phyloP scores from a whole-genome alignment of 805 yeast genomes.

The Hanseniaspora hatyaiensis region DNA sequence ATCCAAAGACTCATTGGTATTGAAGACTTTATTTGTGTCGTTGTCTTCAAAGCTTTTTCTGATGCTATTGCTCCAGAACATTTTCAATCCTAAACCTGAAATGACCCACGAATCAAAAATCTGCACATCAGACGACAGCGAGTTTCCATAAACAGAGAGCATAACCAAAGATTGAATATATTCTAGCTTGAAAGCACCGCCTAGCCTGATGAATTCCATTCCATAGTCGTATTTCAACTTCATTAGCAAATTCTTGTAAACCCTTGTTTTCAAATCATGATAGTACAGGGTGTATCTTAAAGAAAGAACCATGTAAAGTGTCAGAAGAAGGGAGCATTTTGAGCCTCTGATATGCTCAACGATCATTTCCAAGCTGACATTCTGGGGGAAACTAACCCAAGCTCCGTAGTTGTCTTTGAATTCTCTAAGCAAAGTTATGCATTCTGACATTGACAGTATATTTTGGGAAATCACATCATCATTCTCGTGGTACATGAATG shows the following conservation, averaged over 20 bases:
- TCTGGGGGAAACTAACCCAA: conserved; percentile 63
- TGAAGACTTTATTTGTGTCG: conserved; percentile 22
- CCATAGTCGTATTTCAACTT: conserved; percentile 43
- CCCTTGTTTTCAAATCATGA: conserved; percentile 30
- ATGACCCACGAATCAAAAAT: conserved; percentile 60
- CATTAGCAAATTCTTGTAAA: conserved; percentile 35
- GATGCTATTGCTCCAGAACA: conserved; percentile 11
- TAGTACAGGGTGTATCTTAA: conserved; percentile 36
- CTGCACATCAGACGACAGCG: conserved; percentile 43
- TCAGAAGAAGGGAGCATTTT: conserved; percentile 51
- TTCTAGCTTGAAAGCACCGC: conserved; percentile 39
- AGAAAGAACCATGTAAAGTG: conserved; percentile 53
- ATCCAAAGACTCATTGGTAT: too few species aligned
- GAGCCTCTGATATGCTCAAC: conserved; percentile 36
- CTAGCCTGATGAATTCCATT: conserved; percentile 31
- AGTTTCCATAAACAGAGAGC: conserved; percentile 51
- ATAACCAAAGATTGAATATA: conserved; percentile 59
- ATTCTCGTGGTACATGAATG: conserved; percentile 14
- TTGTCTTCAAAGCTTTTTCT: conserved; percentile 28
- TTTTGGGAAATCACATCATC: conserved; percentile 43
- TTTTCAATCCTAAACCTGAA: conserved; percentile 51
- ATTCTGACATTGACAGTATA: conserved; percentile 39
- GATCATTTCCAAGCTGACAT: conserved; percentile 37
- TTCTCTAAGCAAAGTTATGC: conserved; percentile 39
- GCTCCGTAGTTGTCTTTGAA: conserved; percentile 61